These are phyloP conservation scores for Boletellus ananiceps DNA, from an alignment of 768 basidiomycete genomes.

Conservation along the genomic window DNA sequence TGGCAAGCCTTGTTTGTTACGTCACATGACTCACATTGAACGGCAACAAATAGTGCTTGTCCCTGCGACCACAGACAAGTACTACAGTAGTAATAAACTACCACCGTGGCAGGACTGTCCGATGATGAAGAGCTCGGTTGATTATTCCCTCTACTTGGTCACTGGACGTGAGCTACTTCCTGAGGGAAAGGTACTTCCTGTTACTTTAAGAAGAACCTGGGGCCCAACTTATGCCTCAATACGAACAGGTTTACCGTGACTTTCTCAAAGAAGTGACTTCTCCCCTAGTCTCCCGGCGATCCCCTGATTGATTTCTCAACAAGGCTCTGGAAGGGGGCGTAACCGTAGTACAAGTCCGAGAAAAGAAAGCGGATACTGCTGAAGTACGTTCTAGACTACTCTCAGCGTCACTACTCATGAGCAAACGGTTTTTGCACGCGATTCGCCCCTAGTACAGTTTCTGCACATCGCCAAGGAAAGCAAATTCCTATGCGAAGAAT, in stretches of 20 bases:
- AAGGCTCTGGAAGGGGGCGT: conserved; percentile 85
- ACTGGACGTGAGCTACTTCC: conserved; percentile 79
- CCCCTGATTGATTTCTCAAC: not conserved
- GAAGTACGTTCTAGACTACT: conserved; percentile 50
- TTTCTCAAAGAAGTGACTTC: conserved; percentile 65
- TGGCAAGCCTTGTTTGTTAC: not conserved
- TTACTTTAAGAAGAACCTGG: not conserved
- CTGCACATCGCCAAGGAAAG: conserved; percentile 65
- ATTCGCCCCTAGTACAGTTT: conserved; percentile 46
- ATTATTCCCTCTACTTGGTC: conserved; percentile 82
- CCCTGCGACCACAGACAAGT: too few relatives aligned
- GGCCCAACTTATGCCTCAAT: not conserved
- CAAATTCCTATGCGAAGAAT: conserved; percentile 68
- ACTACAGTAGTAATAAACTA: too few relatives aligned
- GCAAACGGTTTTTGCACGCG: not conserved
- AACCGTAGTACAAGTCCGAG: conserved; percentile 84
- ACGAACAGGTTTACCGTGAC: conserved; percentile 57
- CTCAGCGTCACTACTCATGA: not conserved
- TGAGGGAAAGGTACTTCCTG: conserved; percentile 55
- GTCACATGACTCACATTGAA: too few relatives aligned
- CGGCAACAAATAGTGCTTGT: too few relatives aligned
- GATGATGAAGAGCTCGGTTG: conserved; percentile 28
- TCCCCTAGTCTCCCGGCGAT: not conserved
- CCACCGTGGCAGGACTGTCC: not conserved
- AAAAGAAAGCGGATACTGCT: conserved; percentile 77